Conservation (phyloP, 2,329 filamentous ascomycete species). For the Diaporthe australafricana region DNA sequence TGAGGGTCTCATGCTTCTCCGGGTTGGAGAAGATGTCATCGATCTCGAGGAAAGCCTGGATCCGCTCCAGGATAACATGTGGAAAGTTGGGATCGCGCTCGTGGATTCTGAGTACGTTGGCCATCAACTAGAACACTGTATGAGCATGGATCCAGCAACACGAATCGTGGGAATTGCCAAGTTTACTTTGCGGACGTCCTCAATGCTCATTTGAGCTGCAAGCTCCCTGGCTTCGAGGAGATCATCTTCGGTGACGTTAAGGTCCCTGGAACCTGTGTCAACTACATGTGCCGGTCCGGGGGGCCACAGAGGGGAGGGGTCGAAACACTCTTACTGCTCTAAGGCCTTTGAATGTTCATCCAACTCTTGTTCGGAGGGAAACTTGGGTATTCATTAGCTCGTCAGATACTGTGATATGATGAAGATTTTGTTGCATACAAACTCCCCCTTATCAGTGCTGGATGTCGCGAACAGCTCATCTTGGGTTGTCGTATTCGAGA, state of each 20-base stretch:
- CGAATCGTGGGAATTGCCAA: no score
- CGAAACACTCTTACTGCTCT: neutral
- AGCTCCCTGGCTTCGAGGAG: slow-evolving; percentile 10
- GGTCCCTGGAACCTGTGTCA: neutral
- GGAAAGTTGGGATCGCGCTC: slow-evolving; percentile 62
- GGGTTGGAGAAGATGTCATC: slow-evolving; percentile 57
- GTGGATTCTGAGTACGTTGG: slow-evolving; percentile 46
- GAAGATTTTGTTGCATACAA: neutral
- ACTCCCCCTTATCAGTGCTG: slow-evolving; percentile 3
- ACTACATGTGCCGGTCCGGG: neutral
- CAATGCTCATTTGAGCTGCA: slow-evolving; percentile 18
- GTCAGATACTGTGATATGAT: neutral
- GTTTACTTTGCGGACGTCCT: slow-evolving; percentile 9
- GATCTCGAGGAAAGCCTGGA: slow-evolving; percentile 57
- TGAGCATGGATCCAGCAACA: neutral
- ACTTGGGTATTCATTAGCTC: neutral
- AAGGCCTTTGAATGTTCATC: slow-evolving; percentile 5
- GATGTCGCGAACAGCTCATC: neutral
- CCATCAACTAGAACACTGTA: neutral
- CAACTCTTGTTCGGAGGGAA: slow-evolving; percentile 2
- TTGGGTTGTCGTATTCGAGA: neutral
- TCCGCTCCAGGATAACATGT: slow-evolving; percentile 51
- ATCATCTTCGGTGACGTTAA: slow-evolving; percentile 17
- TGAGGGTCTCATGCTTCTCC: slow-evolving; percentile 59
- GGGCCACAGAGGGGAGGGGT: neutral